Conservation (phyloP, 2,329 filamentous ascomycete genomes). For the Colletotrichum horii region DNA sequence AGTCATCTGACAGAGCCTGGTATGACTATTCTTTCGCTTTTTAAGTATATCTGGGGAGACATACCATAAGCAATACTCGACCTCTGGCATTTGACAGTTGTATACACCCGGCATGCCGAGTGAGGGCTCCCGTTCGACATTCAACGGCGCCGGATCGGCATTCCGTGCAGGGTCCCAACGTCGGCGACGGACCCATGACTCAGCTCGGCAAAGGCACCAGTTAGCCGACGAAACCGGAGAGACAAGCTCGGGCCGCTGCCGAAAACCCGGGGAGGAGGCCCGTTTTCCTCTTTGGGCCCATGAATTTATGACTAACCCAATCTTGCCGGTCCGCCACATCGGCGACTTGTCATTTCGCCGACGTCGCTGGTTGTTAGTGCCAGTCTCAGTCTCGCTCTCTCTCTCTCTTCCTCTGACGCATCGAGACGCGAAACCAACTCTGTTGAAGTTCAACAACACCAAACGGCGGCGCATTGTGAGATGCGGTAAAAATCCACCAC, state of each 20-base stretch:
- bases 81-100: too few species aligned
- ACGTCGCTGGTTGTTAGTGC: slow-evolving; percentile 1
- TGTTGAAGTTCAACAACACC: neutral
- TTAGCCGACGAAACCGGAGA: slow-evolving; percentile 21
- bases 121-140: neutral
- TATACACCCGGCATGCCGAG: neutral
- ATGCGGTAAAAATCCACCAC: neutral
- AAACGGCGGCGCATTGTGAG: neutral
- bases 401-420: neutral
- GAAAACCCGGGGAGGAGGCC: neutral
- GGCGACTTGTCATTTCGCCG: slow-evolving; percentile 21
- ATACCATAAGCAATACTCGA: too few species aligned
- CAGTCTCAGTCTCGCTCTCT: neutral
- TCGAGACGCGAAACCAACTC: neutral
- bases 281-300: neutral
- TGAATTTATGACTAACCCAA: neutral
- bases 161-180: neutral
- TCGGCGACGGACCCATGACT: neutral
- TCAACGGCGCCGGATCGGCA: neutral
- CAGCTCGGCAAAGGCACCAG: slow-evolving; percentile 14
- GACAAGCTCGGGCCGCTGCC: slow-evolving; percentile 7
- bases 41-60: too few species aligned
- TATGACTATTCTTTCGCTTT: too few species aligned
- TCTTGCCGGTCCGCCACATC: neutral
- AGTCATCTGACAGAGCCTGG: too few species aligned